Conservation (phyloP, 768 basidiomycete species). For the Pluteus cervinus region DNA sequence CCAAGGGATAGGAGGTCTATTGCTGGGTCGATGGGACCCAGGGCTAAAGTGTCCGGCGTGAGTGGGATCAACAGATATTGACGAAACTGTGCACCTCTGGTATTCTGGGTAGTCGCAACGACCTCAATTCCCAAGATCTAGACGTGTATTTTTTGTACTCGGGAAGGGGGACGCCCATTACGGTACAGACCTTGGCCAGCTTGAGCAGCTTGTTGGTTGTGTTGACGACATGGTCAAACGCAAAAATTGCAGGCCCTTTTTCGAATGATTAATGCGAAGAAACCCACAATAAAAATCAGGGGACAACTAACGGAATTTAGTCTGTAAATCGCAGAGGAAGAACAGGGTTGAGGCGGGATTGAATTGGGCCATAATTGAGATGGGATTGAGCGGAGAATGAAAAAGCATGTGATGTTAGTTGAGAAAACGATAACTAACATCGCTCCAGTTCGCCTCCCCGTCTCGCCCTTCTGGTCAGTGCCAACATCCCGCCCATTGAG, state of each 20-base stretch:
- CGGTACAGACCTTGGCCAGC: constrained; percentile 52
- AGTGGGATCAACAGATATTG: constrained; percentile 1
- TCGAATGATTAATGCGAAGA: constrained; percentile 1
- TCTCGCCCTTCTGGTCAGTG: too few relatives aligned
- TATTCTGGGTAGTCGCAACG: constrained; percentile 81
- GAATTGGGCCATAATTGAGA: constrained; percentile 12
- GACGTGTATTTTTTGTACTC: neutral
- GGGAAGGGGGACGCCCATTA: neutral
- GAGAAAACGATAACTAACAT: too few relatives aligned
- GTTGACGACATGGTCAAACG: constrained; percentile 62
- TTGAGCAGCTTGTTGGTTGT: constrained; percentile 75
- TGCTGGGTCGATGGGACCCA: constrained; percentile 64
- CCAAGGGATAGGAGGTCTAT: constrained; percentile 52
- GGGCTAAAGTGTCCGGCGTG: constrained; percentile 32
- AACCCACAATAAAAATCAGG: neutral
- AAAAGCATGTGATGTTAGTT: constrained; percentile 13
- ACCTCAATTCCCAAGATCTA: constrained; percentile 66
- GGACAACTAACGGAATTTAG: constrained; percentile 53
- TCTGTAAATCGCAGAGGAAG: constrained; percentile 83
- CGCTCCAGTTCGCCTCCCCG: too few relatives aligned
- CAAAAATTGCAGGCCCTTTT: constrained; percentile 47
- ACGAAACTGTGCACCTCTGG: constrained; percentile 46
- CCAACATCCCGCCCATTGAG: too few relatives aligned
- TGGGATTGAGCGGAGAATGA: constrained; percentile 12
- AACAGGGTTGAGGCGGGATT: constrained; percentile 45